These are phyloP conservation scores for Epithele typhae DNA, from an alignment of 768 basidiomycete genomes.

Conservation along the genomic window DNA sequence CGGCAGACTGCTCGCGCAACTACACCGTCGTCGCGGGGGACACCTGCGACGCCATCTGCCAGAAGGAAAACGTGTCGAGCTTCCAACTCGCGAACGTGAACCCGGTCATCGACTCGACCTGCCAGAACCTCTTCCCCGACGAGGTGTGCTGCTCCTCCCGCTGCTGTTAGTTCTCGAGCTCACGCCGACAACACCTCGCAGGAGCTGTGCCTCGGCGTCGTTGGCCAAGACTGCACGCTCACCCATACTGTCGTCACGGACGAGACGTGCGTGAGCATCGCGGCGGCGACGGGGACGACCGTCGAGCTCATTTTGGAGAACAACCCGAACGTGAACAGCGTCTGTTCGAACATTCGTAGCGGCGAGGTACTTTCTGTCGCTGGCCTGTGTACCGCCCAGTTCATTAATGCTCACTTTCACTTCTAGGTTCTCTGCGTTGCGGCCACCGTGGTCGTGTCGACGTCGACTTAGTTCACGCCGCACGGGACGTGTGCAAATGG, in stretches of 20 bases:
- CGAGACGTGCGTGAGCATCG: constrained; percentile 48
- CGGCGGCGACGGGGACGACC: constrained; percentile 36
- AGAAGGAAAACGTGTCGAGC: constrained; percentile 32
- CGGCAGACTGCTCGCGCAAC: constrained; percentile 40
- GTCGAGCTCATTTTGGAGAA: constrained; percentile 47
- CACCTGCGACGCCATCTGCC: constrained; percentile 53
- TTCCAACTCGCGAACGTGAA: constrained; percentile 36
- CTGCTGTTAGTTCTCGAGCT: not conserved
- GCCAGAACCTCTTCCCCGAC: constrained; percentile 50
- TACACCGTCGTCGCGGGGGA: constrained; percentile 47
- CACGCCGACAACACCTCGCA: constrained; percentile 11
- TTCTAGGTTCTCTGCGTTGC: no score
- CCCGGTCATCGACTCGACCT: constrained; percentile 42
- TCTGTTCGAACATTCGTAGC: constrained; percentile 52
- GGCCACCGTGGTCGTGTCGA: no score
- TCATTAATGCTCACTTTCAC: no score
- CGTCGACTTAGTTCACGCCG: no score
- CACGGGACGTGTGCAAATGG: no score
- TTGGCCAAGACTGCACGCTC: constrained; percentile 50
- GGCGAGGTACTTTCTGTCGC: constrained; percentile 46
- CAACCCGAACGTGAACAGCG: constrained; percentile 58
- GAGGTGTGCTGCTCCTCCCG: constrained; percentile 30
- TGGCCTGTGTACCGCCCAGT: no score
- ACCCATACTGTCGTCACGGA: constrained; percentile 43
- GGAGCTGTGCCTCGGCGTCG: constrained; percentile 52